These are phyloP conservation scores for Chenopodium quinoa DNA, from an alignment of 148 eudicot species.

Conservation along the genomic window DNA sequence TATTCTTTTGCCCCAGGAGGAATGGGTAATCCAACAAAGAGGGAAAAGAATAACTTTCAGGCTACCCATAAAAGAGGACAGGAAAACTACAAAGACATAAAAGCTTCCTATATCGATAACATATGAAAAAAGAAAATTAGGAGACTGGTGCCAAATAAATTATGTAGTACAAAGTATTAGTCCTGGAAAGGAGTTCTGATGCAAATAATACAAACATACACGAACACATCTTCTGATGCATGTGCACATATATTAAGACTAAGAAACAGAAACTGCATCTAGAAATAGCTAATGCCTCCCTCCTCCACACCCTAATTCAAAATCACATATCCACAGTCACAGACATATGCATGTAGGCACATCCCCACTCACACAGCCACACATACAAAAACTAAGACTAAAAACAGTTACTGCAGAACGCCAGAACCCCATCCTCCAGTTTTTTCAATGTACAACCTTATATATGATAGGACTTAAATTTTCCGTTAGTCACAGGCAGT, in stretches of 20 bases:
- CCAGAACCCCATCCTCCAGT: too few species aligned
- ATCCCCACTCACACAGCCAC: background rate
- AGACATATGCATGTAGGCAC: too few species aligned
- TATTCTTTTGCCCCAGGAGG: conserved; percentile 7
- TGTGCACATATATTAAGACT: background rate
- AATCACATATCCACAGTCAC: too few species aligned
- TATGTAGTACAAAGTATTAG: background rate
- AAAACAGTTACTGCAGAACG: background rate
- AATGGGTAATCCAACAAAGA: background rate
- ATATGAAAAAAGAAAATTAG: background rate
- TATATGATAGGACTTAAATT: background rate
- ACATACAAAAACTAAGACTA: background rate
- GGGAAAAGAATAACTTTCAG: conserved; percentile 20
- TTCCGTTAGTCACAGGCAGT: background rate
- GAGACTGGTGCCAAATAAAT: too few species aligned
- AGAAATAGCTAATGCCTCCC: background rate
- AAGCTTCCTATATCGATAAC: background rate
- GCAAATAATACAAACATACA: background rate
- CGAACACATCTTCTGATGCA: too few species aligned
- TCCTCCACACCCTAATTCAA: background rate
- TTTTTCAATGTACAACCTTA: background rate
- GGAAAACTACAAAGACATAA: background rate
- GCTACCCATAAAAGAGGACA: background rate
- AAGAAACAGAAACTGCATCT: background rate
- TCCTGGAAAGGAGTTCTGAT: background rate